A percentile compares a stretch with the other conserved stretches of the same genome.
These are phyloP conservation scores for Beauveria sp. DNA, from an alignment of 2,329 filamentous ascomycete genomes.

Conservation along the genomic window DNA sequence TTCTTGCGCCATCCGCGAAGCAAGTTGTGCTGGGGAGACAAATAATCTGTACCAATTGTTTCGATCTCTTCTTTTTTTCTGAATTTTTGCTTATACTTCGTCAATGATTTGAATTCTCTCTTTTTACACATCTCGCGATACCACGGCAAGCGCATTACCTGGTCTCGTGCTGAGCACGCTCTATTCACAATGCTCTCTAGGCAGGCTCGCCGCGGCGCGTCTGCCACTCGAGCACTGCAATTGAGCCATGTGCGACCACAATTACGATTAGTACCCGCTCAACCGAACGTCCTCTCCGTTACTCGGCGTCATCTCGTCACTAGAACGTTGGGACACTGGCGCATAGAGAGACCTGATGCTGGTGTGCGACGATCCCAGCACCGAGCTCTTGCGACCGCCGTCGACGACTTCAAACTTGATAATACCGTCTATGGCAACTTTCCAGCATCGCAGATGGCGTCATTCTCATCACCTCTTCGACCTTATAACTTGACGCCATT, in stretches of 20 bases:
- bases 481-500: slow-evolving; percentile 33
- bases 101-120: background rate
- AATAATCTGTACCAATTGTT: background rate
- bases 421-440: slow-evolving; percentile 21
- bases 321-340: slow-evolving; percentile 22
- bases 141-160: background rate
- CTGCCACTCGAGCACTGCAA: slow-evolving; percentile 17
- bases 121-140: background rate
- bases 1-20: slow-evolving; percentile 5
- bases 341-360: slow-evolving; percentile 15
- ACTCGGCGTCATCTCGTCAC: slow-evolving; percentile 22
- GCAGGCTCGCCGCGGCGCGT: slow-evolving; percentile 24
- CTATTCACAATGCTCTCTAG: slow-evolving; percentile 27
- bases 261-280: background rate
- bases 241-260: slow-evolving; percentile 15
- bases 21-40: slow-evolving; percentile 3
- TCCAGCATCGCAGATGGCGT: slow-evolving; percentile 18
- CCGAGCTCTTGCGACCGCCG: slow-evolving; percentile 33
- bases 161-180: background rate
- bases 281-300: slow-evolving; percentile 13
- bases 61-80: background rate
- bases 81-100: background rate
- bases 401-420: slow-evolving; percentile 29
- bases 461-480: slow-evolving; percentile 19
- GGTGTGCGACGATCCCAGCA: slow-evolving; percentile 16